These are phyloP conservation scores for Fusarium sterilihyphosum DNA, from an alignment of 2,329 filamentous ascomycete species.

Conservation along the genomic window DNA sequence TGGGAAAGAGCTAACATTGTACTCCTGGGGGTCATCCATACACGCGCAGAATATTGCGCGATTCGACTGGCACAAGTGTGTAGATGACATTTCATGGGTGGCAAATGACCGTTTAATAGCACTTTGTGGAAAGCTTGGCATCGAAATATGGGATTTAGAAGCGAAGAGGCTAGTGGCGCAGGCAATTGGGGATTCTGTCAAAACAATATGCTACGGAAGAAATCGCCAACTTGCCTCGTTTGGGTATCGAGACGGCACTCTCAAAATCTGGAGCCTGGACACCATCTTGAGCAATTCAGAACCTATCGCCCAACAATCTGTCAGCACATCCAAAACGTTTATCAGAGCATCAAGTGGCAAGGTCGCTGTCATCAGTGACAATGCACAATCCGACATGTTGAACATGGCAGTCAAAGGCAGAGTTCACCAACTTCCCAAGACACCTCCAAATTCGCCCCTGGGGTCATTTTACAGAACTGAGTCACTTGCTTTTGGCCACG, in stretches of 20 bases:
- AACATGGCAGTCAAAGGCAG: fast-evolving
- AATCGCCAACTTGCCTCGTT: neutral
- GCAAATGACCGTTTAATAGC: fast-evolving
- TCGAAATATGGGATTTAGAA: fast-evolving
- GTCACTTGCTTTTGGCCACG: fast-evolving
- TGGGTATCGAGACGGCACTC: fast-evolving
- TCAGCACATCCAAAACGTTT: fast-evolving
- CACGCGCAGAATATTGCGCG: fast-evolving
- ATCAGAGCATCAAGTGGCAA: fast-evolving
- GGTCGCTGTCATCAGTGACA: neutral
- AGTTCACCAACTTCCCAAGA: neutral
- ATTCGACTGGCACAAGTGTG: too few relatives aligned
- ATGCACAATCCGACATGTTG: fast-evolving
- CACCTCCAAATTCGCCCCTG: fast-evolving
- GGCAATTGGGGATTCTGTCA: fast-evolving
- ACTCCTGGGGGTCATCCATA: neutral
- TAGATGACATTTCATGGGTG: too few relatives aligned
- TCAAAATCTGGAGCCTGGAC: neutral
- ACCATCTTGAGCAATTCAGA: fast-evolving
- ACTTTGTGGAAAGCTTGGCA: fast-evolving
- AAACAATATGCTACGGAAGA: fast-evolving
- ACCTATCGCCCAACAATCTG: fast-evolving
- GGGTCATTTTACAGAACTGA: fast-evolving
- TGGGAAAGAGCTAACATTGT: fast-evolving
- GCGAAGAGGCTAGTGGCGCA: fast-evolving